Base-by-base conservation (phyloP, 306 rosid genomes). In the Sesbania bispinosa region DNA sequence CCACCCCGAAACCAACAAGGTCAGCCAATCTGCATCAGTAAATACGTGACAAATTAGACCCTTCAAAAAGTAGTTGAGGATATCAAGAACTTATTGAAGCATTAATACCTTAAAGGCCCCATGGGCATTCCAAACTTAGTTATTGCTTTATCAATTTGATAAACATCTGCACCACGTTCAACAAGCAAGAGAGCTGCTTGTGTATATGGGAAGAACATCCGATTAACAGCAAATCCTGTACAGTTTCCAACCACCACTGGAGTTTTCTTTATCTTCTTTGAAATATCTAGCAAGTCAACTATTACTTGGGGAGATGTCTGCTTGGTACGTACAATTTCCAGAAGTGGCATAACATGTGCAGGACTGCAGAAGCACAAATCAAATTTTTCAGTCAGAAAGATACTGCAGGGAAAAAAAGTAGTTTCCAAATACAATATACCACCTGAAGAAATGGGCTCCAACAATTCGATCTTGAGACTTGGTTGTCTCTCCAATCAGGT, bases 371-470 rank as follows among this genome's bases (percentile, higher is more conserved):
- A 69, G 72, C 76, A 80, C 59, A 69, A 67, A 54, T 75, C 48
- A 64, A 23, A 57, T 59, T 29, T n/a, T 47, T 45, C 23, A 43
- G 72, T 70, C 54, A 68, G 78, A 59, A 19, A 65, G 32, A 29
- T 21, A 76, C 48, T 10, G 21, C 41, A 35, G 57, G 4, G 5
- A 30, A 2, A 21, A 42, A 10, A 36, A 23, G n/a, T 14, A 50
- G 14, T 59, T 38, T 15, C 6, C 14, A 29, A 62, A 48, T 36
- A 67, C 36, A 18, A 7, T 47, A 79, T 47, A 36, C 62, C 69
- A 94, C 99, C 99, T 94, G 74, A 91, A 94, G 82, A 94, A 94
- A 89, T 91, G 99, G 42, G 97, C 96, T 71, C 99, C 99, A 47
- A 89, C 51, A 63, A 94, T 88, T 62, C 97, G 90, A 76, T 86